phyloP scores from a whole-genome alignment of 805 yeast genomes.

The Wickerhamiella lipophila region DNA sequence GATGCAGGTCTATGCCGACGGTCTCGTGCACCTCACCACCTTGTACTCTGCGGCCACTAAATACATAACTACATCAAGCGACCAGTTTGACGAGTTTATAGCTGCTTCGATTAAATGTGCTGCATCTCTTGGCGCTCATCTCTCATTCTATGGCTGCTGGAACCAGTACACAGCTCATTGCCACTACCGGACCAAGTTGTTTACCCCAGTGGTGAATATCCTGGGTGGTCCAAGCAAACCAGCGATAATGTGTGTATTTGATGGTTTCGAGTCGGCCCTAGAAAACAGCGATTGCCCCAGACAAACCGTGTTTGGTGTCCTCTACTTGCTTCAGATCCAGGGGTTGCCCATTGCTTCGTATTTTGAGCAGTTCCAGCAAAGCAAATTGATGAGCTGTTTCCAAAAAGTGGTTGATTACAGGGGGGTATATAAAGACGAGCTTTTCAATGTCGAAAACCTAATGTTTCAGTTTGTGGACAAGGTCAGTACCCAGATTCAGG shows the following conservation, averaged over 20 bases:
- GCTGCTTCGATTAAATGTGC: not conserved
- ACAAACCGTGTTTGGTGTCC: not conserved
- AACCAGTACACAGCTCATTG: not conserved
- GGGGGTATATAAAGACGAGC: not conserved
- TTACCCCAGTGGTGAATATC: not conserved
- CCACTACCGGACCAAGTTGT: not conserved
- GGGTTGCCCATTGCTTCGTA: not conserved
- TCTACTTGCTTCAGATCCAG: not conserved
- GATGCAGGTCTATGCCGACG: not conserved
- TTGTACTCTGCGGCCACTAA: not conserved
- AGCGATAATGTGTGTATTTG: not conserved
- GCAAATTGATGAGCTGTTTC: not conserved
- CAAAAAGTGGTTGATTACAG: not conserved
- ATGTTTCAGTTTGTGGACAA: not conserved
- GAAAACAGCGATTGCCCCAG: not conserved
- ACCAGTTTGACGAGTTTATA: not conserved
- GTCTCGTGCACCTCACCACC: not conserved
- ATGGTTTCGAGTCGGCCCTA: not conserved
- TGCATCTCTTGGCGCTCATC: not conserved
- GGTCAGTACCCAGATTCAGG: not conserved
- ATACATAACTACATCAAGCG: not conserved
- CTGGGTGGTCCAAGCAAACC: not conserved
- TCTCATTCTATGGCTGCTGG: not conserved
- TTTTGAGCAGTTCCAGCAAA: not conserved
- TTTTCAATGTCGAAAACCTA: not conserved